Base-by-base conservation (phyloP, 176 grass and related monocot genomes). In the Tuctoria greenei region DNA sequence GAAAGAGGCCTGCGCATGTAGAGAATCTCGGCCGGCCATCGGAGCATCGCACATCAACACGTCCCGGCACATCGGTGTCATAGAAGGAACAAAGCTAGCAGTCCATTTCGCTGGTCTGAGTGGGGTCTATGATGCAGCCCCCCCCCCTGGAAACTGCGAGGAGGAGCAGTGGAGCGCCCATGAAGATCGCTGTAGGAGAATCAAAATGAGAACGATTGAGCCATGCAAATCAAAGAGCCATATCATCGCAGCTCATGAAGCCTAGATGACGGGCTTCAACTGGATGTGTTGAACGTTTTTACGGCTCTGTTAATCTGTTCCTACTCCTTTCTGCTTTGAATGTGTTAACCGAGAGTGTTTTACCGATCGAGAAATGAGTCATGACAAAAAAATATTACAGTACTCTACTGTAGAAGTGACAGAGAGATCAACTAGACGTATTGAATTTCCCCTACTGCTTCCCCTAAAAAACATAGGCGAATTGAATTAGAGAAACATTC, bases 11-110 rank as follows among this genome's bases (percentile, higher is more conserved):
- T 76, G 54, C 46, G 38, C 58, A 60, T 76, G 81, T 56, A 75
- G 64, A 76, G 64, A 84, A 80, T 88, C 81, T 76, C 60, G 79
- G 65, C 60, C 47, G 65, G 57, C 34, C 57, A 51, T 28, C 15
- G 47, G 18, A 63, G 76, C 69, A 88, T 68, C 56, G 54, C 64
- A 80, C 76, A 80, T 84, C 81, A 75, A 66, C 64, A 66, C 65
- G 86, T 42, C 76, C 42, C 37, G 38, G 78, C 15, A 60, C 65
- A 64, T 81, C 81, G 31, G 67, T 70, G 71, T 81, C 81, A 81
- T 13, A 11, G 49, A 84, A 44, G 9, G 59, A 70, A 70, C 71
- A 88, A 84, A 84, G 58, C 31, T 39, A 24, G 18, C 40, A 23
- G 8, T 50, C 56, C 81, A 8, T 71, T 58, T 80, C 70, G 64